Evolutionary conservation across 345 rosid species (phyloP).

Genomic region (Conringia planisiliqua): DNA sequence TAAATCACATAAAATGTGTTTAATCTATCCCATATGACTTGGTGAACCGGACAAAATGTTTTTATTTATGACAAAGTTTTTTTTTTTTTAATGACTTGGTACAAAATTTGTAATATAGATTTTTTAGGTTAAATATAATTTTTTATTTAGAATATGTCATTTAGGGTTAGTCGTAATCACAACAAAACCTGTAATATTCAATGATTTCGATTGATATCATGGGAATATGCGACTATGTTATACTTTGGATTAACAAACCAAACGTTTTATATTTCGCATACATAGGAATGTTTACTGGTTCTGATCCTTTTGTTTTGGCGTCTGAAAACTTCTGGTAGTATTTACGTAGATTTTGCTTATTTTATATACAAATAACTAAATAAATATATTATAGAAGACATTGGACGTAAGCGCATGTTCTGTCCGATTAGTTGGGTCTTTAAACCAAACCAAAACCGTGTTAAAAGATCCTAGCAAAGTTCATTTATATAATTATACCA

Average conservation of each 20-base stretch:
- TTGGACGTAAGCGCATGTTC: constrained; percentile 21
- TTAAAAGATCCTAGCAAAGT: constrained; percentile 20
- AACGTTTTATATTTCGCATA: background rate
- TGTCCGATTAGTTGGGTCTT: constrained; percentile 30
- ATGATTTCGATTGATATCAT: background rate
- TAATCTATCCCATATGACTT: background rate
- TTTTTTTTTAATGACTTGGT: background rate
- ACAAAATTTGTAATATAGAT: background rate
- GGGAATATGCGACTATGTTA: background rate
- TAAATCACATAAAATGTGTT: background rate
- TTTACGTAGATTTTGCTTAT: background rate
- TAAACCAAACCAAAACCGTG: constrained; percentile 36
- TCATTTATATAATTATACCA: constrained; percentile 17
- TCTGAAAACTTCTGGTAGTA: background rate
- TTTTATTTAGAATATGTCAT: background rate
- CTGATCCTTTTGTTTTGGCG: constrained; percentile 9
- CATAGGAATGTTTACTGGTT: background rate
- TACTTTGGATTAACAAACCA: background rate
- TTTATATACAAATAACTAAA: background rate
- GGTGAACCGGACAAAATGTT: background rate
- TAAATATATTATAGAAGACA: constrained; percentile 1
- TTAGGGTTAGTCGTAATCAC: background rate
- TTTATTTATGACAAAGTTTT: too few species aligned
- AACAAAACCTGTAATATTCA: background rate
- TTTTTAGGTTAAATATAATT: background rate